A percentile compares a stretch with the other conserved stretches of the same genome.
phyloP scores from a whole-genome alignment of 805 yeast genomes.

The Trichomonascus vanleenenianus region DNA sequence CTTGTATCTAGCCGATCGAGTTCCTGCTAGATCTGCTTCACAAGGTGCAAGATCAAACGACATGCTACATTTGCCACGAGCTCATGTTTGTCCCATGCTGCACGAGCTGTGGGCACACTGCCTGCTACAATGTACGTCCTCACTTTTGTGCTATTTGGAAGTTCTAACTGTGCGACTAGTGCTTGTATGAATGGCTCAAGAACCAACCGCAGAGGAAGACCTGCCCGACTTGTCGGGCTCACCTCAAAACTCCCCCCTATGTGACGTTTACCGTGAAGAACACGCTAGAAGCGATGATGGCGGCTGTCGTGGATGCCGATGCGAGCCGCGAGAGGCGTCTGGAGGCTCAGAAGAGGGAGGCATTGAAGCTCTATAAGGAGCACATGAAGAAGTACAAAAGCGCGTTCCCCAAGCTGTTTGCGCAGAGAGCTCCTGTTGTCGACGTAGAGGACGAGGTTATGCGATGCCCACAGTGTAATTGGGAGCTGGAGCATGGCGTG shows the following conservation, averaged over 20 bases:
- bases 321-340: neutral
- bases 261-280: slow-evolving; percentile 7
- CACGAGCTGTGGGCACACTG: slow-evolving; percentile 56
- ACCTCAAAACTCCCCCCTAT: slow-evolving; percentile 10
- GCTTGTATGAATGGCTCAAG: slow-evolving; percentile 26
- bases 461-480: slow-evolving; percentile 57
- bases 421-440: slow-evolving; percentile 33
- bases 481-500: slow-evolving; percentile 56
- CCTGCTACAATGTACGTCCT: slow-evolving; percentile 41
- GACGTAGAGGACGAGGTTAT: slow-evolving; percentile 60
- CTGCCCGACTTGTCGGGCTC: slow-evolving; percentile 20
- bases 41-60: slow-evolving; percentile 16
- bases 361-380: slow-evolving; percentile 7
- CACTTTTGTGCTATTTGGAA: neutral
- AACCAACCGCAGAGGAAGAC: slow-evolving; percentile 8
- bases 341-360: slow-evolving; percentile 4
- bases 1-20: neutral
- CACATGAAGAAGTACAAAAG: slow-evolving; percentile 30
- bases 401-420: slow-evolving; percentile 41
- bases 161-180: slow-evolving; percentile 10
- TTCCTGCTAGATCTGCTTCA: slow-evolving; percentile 4
- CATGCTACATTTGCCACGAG: slow-evolving; percentile 55
- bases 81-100: slow-evolving; percentile 51
- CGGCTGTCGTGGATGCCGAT: slow-evolving; percentile 5
- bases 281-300: slow-evolving; percentile 6